phyloP scores from a whole-genome alignment of 2,329 filamentous ascomycete genomes.

The Arthrinium phaeospermum region DNA sequence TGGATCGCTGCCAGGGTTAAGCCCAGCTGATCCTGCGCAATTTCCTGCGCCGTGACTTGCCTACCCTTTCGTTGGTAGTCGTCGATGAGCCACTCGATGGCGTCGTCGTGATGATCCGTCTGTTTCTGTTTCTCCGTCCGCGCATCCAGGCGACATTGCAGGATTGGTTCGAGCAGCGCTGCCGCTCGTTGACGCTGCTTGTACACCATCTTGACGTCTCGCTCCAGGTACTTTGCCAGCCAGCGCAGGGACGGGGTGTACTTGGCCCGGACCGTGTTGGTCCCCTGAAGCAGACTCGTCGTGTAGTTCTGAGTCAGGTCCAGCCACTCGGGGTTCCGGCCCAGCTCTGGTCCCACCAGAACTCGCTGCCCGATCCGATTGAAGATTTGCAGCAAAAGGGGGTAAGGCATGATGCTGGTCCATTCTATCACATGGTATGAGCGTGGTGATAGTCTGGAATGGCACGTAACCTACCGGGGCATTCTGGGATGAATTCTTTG shows the following conservation, averaged over 20 bases:
- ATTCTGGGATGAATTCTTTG: not conserved
- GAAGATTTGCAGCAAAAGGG: not conserved
- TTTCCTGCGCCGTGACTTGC: not conserved
- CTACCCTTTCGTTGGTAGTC: not conserved
- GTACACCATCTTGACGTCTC: conserved; percentile 11
- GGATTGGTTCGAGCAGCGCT: not conserved
- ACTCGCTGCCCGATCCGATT: not conserved
- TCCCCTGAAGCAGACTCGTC: not conserved
- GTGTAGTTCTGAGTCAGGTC: conserved; percentile 4
- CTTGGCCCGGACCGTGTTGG: conserved; percentile 2
- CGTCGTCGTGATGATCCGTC: not conserved
- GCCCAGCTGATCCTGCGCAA: not conserved
- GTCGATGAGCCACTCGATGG: conserved; percentile 15
- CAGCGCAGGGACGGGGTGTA: not conserved
- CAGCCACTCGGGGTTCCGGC: not conserved
- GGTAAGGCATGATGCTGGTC: not conserved
- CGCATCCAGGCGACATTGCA: not conserved
- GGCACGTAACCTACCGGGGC: not conserved
- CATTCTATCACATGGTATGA: not conserved
- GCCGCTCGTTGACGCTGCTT: not conserved
- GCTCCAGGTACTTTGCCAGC: conserved; percentile 8
- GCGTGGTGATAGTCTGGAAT: fast-evolving
- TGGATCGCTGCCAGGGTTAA: not conserved
- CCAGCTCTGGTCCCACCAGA: conserved; percentile 7
- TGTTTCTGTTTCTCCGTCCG: no score